Evolutionary conservation across 1,284 basidiomycete species (phyloP).

Genomic region (Sparassis latifolia): DNA sequence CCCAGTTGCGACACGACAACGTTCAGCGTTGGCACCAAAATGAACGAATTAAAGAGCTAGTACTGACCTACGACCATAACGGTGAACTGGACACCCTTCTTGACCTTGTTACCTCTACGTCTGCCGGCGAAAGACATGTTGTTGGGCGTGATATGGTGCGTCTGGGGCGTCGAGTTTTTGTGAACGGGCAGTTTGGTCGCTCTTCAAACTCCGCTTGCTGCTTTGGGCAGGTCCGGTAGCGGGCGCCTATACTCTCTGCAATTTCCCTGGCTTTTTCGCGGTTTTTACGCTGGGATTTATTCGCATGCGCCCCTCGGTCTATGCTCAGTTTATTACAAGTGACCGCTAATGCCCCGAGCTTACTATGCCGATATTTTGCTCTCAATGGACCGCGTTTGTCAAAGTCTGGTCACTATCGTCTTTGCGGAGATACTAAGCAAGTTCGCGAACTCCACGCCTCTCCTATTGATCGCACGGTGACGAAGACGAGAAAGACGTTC

Average conservation of each 20-base stretch:
- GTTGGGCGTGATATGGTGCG: constrained; percentile 23
- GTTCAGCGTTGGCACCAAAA: constrained; percentile 14
- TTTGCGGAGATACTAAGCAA: not conserved
- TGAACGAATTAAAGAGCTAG: constrained; percentile 7
- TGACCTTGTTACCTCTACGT: constrained; percentile 90
- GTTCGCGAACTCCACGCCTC: not conserved
- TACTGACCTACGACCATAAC: constrained; percentile 68
- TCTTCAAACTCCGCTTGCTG: constrained; percentile 23
- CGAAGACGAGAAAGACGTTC: constrained; percentile 43
- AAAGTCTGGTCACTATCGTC: not conserved
- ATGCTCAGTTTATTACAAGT: constrained; percentile 6
- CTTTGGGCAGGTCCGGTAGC: constrained; percentile 7
- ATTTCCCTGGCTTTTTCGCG: not conserved
- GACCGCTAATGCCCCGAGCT: not conserved
- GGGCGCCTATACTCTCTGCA: not conserved
- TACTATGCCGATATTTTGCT: not conserved
- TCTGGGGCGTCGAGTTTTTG: constrained; percentile 28
- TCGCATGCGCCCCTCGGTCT: not conserved
- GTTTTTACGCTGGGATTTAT: no score
- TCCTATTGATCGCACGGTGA: constrained; percentile 15
- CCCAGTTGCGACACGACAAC: constrained; percentile 5
- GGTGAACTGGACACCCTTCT: constrained; percentile 91
- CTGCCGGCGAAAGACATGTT: constrained; percentile 80
- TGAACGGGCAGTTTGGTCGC: constrained; percentile 16
- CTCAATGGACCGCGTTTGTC: not conserved